phyloP scores from a whole-genome alignment of 164 flowering plant species.

The Kingdonia uniflora region DNA sequence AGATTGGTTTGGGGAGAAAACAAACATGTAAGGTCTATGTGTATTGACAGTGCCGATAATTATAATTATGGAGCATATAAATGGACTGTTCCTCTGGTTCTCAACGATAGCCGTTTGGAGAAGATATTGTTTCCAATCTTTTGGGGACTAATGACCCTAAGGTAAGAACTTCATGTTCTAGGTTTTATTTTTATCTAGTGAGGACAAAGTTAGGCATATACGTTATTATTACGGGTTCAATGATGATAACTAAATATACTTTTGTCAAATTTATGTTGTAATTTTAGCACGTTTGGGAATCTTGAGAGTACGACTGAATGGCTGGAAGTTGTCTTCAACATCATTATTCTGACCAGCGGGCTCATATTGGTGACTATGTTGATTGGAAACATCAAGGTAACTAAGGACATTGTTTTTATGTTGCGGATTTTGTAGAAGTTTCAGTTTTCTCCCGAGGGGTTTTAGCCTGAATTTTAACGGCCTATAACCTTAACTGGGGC shows the following conservation, averaged over 20 bases:
- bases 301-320: conserved; percentile 96
- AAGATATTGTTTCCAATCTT: conserved; percentile 89
- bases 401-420: background rate
- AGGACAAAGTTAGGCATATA: no score
- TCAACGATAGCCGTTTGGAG: conserved; percentile 68
- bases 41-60: conserved; percentile 41
- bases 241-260: no score
- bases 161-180: conserved; percentile 33
- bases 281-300: conserved; percentile 87
- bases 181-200: background rate
- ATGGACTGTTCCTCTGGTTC: conserved; percentile 83
- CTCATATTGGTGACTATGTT: conserved; percentile 86
- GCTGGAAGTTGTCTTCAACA: conserved; percentile 84
- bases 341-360: conserved; percentile 78
- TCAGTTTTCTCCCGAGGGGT: no score
- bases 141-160: conserved; percentile 97
- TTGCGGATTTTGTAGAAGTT: background rate
- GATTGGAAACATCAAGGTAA: conserved; percentile 95
- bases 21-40: conserved; percentile 35
- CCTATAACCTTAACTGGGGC: no score
- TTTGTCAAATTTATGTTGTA: no score
- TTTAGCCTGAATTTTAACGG: no score
- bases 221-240: no score
- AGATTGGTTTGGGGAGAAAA: conserved; percentile 63
- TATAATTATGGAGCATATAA: conserved; percentile 73